phyloP scores from a whole-genome alignment of 495 filamentous ascomycete species.

The Collariella sp. region DNA sequence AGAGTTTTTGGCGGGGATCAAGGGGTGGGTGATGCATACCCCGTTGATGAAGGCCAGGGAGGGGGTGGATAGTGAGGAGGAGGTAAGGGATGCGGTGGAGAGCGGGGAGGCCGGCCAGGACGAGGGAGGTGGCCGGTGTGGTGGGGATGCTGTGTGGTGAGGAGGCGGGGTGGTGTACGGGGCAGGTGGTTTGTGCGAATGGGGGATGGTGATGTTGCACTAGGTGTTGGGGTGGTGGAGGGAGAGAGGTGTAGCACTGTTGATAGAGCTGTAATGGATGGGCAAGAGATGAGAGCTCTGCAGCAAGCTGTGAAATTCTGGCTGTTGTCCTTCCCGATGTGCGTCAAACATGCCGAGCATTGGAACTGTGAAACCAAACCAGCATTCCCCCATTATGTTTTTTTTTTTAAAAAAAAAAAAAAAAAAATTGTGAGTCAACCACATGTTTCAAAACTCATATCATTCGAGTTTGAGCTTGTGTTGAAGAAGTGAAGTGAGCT shows the following conservation, averaged over 20 bases:
- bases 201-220: constrained; percentile 63
- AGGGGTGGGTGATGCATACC: constrained; percentile 55
- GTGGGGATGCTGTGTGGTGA: constrained; percentile 73
- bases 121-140: constrained; percentile 70
- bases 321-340: too few species aligned
- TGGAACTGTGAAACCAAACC: too few species aligned
- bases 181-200: constrained; percentile 80
- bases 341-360: too few species aligned
- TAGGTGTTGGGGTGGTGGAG: constrained; percentile 15
- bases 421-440: too few species aligned
- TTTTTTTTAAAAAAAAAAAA: too few species aligned
- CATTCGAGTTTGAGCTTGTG: not conserved
- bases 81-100: constrained; percentile 45
- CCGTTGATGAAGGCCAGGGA: constrained; percentile 50
- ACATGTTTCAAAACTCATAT: too few species aligned
- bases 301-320: too few species aligned
- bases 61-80: constrained; percentile 53
- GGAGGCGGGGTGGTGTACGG: constrained; percentile 74
- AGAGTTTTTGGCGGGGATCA: constrained; percentile 35
- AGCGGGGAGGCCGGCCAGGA: constrained; percentile 60
- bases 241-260: not conserved
- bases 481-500: not conserved
- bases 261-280: not conserved
- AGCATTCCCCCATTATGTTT: too few species aligned
- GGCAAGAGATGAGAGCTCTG: not conserved